A percentile compares a stretch with the other conserved stretches of the same genome.
These are phyloP conservation scores for Lachancea sp. DNA, from an alignment of 805 yeast species.

Conservation along the genomic window DNA sequence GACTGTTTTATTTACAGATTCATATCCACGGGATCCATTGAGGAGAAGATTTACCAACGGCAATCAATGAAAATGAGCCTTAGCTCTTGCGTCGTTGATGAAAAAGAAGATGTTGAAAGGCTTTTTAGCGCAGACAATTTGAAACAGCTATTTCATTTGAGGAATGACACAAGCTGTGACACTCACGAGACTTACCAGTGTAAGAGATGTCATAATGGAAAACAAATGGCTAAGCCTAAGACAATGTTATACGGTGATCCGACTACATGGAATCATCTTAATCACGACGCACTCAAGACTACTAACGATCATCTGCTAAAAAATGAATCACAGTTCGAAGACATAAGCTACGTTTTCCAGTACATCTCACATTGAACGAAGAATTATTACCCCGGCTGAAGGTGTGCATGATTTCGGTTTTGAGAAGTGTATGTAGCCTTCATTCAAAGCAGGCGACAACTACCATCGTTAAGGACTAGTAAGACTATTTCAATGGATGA, in stretches of 20 bases:
- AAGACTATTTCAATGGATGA: conserved; percentile 34
- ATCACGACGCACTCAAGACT: conserved; percentile 49
- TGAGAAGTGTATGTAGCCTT: too few species aligned
- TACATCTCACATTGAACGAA: conserved; percentile 66
- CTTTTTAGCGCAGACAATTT: conserved; percentile 79
- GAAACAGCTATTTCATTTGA: conserved; percentile 65
- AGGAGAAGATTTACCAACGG: conserved; percentile 91
- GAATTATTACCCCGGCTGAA: neutral
- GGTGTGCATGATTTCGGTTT: too few species aligned
- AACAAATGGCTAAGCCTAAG: conserved; percentile 58
- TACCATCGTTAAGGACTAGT: too few species aligned
- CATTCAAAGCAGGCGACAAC: too few species aligned
- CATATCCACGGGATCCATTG: conserved; percentile 90
- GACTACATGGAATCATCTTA: conserved; percentile 92
- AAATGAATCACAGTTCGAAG: conserved; percentile 63
- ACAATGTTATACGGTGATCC: conserved; percentile 97
- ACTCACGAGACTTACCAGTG: conserved; percentile 92
- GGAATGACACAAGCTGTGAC: conserved; percentile 66
- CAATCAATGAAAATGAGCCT: conserved; percentile 91
- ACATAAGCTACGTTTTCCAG: conserved; percentile 84
- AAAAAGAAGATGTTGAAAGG: conserved; percentile 90
- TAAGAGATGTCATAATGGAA: conserved; percentile 62
- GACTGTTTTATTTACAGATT: conserved; percentile 93
- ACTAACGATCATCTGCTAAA: conserved; percentile 74
- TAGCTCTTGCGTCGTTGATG: conserved; percentile 95